Conservation (phyloP, 257 asterid genomes). For the Eustoma russellianum region DNA sequence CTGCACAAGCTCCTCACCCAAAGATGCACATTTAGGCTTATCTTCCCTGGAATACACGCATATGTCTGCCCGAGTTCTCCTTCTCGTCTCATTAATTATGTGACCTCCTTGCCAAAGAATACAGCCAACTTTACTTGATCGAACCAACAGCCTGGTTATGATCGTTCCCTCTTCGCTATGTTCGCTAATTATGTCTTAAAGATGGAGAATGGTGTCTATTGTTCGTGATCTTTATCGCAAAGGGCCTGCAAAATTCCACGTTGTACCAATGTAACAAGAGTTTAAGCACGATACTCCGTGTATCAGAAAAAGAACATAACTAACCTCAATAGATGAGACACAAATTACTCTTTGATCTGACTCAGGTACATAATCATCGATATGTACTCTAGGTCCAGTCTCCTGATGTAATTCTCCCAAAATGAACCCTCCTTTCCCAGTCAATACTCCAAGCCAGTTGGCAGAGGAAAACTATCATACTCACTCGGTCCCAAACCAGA, state of each 20-base stretch:
- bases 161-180: slow-evolving; percentile 54
- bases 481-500: slow-evolving; percentile 32
- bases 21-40: slow-evolving; percentile 62
- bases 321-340: slow-evolving; percentile 63
- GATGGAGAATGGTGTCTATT: slow-evolving; percentile 66
- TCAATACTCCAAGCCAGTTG: slow-evolving; percentile 48
- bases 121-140: slow-evolving; percentile 84
- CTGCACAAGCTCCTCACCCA: slow-evolving; percentile 91
- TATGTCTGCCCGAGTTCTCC: slow-evolving; percentile 77
- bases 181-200: slow-evolving; percentile 57
- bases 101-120: slow-evolving; percentile 83
- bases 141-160: slow-evolving; percentile 68
- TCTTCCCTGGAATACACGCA: slow-evolving; percentile 68
- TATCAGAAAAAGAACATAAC: slow-evolving; percentile 13
- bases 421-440: slow-evolving; percentile 75
- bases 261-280: slow-evolving; percentile 21
- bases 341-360: slow-evolving; percentile 66
- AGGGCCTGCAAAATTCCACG: slow-evolving; percentile 36
- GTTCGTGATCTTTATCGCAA: slow-evolving; percentile 55
- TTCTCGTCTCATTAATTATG: slow-evolving; percentile 76
- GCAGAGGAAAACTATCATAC: slow-evolving; percentile 42
- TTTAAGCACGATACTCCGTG: slow-evolving; percentile 7
- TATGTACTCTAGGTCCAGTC: slow-evolving; percentile 62
- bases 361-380: slow-evolving; percentile 38
- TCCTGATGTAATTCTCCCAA: slow-evolving; percentile 60